Base-by-base conservation (phyloP, 2,329 filamentous ascomycete genomes). In the Microcyclosporella mali region DNA sequence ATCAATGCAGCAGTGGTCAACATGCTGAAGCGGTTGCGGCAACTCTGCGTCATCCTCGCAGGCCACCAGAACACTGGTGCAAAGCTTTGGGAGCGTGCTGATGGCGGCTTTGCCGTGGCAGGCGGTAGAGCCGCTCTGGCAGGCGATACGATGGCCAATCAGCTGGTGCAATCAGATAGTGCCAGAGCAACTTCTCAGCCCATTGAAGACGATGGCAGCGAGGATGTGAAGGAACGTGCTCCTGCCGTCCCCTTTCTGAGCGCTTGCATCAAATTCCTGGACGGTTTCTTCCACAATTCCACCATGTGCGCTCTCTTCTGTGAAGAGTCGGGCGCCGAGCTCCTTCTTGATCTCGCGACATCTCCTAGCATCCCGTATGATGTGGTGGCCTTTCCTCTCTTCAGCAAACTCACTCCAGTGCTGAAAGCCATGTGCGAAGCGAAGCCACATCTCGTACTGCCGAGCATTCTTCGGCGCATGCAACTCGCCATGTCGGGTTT, bases 1-100 rank as follows among this genome's bases (percentile, higher is more conserved):
- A 92, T 98, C 46, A 80, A 90, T 49, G 83, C 85, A 50, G 84
- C 87, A n/a, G 81, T 95, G 12, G 77, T 94, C 46, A 82, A 88
- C 50, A 94, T 97, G 87, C 79, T 95, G 47, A 82, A 82, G 27
- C 80, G 88, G 40, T 84, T 98, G 28, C 79, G 81, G 31, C 75
- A 84, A 51, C 70, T 95, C 17, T 88, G 84, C 51, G 78, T 79
- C 38, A 72, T 74, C 32, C 85, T 87, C 60, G 82, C 87, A 2
- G 75, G 74, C 56, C 73, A 77, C 31, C 72, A 78, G 40, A 82
- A 82, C 19, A 82, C 85, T 68, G 92, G 92, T 37, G 80, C 85
- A 0, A 94, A 89, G 58, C 72, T 98, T 14, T 82, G 85, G 70
- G 50, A 59, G 28, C 59, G 66, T 17, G 52, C 58, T 9, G 52